Evolutionary conservation across 208 protist genomes (phyloP).

Genomic region (Naegleria gruberi): DNA sequence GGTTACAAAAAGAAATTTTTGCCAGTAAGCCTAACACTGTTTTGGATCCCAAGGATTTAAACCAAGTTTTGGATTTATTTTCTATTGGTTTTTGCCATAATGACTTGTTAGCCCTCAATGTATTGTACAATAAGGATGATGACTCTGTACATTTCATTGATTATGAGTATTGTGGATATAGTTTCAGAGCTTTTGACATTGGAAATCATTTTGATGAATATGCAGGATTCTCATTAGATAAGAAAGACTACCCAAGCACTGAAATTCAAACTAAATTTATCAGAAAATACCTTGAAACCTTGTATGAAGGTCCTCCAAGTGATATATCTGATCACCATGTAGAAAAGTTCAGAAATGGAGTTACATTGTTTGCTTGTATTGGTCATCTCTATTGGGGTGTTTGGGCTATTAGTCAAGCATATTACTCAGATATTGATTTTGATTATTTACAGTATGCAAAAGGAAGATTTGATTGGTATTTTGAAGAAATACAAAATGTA

Average conservation of each 20-base stretch:
- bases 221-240: constrained; percentile 64
- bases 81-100: constrained; percentile 16
- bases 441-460: constrained; percentile 1
- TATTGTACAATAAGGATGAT: not conserved
- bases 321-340: not conserved
- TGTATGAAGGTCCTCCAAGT: not conserved
- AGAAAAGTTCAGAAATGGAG: not conserved
- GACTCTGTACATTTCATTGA: constrained; percentile 58
- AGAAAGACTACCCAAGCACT: constrained; percentile 58
- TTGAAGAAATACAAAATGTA: not conserved
- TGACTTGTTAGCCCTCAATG: not conserved
- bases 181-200: constrained; percentile 73
- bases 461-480: not conserved
- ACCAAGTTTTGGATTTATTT: not conserved
- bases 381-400: not conserved
- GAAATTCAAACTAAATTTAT: constrained; percentile 61
- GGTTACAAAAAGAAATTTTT: not conserved
- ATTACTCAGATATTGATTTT: constrained; percentile 15
- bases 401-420: not conserved
- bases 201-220: constrained; percentile 85
- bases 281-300: constrained; percentile 46
- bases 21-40: not conserved
- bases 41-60: not conserved
- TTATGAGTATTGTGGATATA: constrained; percentile 78
- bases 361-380: not conserved